Evolutionary conservation across 176 grass and related monocot species (phyloP).

Genomic region (Saccharum spontaneum): DNA sequence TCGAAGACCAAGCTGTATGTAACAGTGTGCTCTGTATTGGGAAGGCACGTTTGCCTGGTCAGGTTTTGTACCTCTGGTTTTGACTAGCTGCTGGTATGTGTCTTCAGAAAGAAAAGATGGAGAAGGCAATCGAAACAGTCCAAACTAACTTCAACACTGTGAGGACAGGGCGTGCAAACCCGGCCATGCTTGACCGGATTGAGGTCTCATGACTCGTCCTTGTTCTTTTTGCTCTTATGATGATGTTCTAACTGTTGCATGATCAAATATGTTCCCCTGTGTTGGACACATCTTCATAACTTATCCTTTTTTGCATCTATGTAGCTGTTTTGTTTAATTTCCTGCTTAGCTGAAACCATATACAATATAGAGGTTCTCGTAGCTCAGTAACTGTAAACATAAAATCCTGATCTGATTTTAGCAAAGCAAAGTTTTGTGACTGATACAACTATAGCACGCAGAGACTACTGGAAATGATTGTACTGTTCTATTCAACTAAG

Average conservation of each 20-base stretch:
- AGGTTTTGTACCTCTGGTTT: constrained; percentile 10
- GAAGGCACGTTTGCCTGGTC: neutral
- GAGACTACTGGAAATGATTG: neutral
- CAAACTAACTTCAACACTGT: constrained; percentile 84
- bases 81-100: constrained; percentile 19
- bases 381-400: neutral
- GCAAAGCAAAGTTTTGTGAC: neutral
- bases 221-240: constrained; percentile 1
- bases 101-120: constrained; percentile 89
- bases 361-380: neutral
- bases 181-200: constrained; percentile 88
- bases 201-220: constrained; percentile 52
- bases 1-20: constrained; percentile 84
- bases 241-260: constrained; percentile 17
- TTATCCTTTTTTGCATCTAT: too few species aligned
- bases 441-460: neutral
- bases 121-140: constrained; percentile 82
- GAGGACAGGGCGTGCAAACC: constrained; percentile 93
- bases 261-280: neutral
- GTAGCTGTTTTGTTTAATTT: neutral
- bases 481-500: neutral
- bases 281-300: neutral
- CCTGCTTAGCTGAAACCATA: constrained; percentile 5
- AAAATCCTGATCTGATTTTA: neutral
- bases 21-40: constrained; percentile 5